Evolutionary conservation across 2,329 filamentous ascomycete species (phyloP).

Genomic region (Colletotrichum godetiae): DNA sequence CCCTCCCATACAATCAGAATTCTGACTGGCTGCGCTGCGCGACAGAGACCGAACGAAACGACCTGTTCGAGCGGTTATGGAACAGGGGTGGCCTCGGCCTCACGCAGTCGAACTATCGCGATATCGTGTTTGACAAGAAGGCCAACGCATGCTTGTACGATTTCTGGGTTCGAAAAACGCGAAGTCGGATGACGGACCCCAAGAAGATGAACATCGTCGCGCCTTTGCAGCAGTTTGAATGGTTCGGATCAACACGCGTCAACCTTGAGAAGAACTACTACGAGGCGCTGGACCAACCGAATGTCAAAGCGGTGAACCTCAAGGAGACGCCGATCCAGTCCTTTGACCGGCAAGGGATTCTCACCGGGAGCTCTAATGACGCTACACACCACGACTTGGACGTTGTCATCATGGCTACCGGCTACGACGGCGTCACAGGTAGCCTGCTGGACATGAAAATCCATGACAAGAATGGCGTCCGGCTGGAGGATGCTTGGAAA

Average conservation of each 20-base stretch:
- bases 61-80: no score
- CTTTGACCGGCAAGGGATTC: slow-evolving; percentile 12
- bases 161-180: not conserved
- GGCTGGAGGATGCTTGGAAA: no score
- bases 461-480: no score
- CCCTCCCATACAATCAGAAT: not conserved
- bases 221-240: slow-evolving; percentile 18
- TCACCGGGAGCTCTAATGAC: not conserved
- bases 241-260: slow-evolving; percentile 1
- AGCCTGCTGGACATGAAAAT: slow-evolving; percentile 39
- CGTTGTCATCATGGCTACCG: slow-evolving; percentile 37
- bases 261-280: slow-evolving; percentile 28
- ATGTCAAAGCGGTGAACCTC: slow-evolving; percentile 26
- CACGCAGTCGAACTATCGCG: no score
- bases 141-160: no score
- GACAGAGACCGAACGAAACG: slow-evolving; percentile 52
- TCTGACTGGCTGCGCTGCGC: slow-evolving; percentile 19
- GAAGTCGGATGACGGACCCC: slow-evolving; percentile 14
- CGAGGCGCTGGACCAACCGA: slow-evolving; percentile 29
- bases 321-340: slow-evolving; percentile 10
- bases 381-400: slow-evolving; percentile 10
- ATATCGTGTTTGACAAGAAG: no score
- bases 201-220: slow-evolving; percentile 25
- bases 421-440: slow-evolving; percentile 39
- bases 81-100: no score